Evolutionary conservation across 1,284 basidiomycete genomes (phyloP).

Genomic region (Microbotryomycetes sp.): DNA sequence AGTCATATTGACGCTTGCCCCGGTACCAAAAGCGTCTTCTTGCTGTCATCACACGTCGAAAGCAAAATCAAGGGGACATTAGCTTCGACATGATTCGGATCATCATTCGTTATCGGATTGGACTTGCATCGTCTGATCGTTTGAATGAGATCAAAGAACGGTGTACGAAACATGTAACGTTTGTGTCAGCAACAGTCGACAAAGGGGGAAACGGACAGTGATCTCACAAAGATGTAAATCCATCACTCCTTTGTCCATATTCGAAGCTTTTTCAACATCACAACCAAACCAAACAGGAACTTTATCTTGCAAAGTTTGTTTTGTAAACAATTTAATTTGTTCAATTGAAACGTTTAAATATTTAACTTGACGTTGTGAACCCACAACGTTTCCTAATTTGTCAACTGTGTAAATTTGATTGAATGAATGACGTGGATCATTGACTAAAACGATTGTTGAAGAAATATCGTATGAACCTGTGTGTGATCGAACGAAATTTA

Average conservation of each 20-base stretch:
- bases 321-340: conserved; percentile 54
- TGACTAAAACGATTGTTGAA: conserved; percentile 57
- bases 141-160: too few species aligned
- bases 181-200: not conserved
- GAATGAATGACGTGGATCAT: conserved; percentile 83
- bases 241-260: conserved; percentile 32
- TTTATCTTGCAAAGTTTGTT: conserved; percentile 47
- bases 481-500: conserved; percentile 53
- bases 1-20: conserved; percentile 53
- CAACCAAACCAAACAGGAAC: conserved; percentile 72
- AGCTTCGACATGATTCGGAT: too few species aligned
- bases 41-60: not conserved
- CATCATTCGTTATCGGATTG: too few species aligned
- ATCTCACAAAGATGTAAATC: not conserved
- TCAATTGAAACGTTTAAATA: conserved; percentile 80
- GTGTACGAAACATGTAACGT: too few species aligned
- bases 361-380: conserved; percentile 51
- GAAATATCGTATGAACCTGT: conserved; percentile 36
- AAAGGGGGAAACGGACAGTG: too few species aligned
- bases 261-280: conserved; percentile 46
- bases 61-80: not conserved
- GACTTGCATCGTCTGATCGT: too few species aligned
- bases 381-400: conserved; percentile 86
- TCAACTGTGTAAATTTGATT: conserved; percentile 82
- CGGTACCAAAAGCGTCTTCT: conserved; percentile 55